Conservation (phyloP, 1,284 basidiomycete genomes). For the Rhodotorula sp. region DNA sequence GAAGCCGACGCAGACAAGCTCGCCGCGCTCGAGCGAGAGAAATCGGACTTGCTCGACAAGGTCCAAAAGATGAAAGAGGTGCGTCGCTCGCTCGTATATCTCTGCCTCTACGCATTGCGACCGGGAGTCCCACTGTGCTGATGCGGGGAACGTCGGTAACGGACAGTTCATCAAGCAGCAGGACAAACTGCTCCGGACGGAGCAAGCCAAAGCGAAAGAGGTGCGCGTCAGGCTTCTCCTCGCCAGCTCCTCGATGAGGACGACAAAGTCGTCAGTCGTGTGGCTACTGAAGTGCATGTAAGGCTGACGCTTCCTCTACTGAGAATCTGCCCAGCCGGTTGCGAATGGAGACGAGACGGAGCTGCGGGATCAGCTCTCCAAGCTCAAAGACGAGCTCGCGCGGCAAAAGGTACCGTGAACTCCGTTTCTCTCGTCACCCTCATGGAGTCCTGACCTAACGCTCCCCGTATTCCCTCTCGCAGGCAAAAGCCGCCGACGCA, state of each 20-base stretch:
- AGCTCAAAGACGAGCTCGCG: constrained; percentile 66
- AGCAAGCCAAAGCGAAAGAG: constrained; percentile 51
- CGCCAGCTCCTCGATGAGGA: too few species aligned
- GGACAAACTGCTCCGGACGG: constrained; percentile 70
- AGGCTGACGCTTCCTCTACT: too few species aligned
- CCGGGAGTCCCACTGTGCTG: constrained; percentile 9
- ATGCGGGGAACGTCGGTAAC: too few species aligned
- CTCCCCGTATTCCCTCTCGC: not conserved
- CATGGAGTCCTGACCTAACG: too few species aligned
- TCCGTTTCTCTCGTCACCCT: not conserved
- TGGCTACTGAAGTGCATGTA: too few species aligned
- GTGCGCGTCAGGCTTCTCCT: not conserved
- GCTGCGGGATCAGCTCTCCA: constrained; percentile 67
- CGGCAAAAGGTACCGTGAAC: constrained; percentile 68
- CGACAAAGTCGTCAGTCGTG: too few species aligned
- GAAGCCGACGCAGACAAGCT: constrained; percentile 71
- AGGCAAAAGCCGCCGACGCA: constrained; percentile 54
- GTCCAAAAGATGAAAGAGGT: constrained; percentile 75
- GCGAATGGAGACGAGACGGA: constrained; percentile 58
- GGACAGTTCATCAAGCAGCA: constrained; percentile 83
- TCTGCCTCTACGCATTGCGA: not conserved
- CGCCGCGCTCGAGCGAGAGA: constrained; percentile 73
- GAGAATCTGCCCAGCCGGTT: too few species aligned
- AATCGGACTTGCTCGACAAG: constrained; percentile 70
- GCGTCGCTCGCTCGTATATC: constrained; percentile 36